phyloP scores from a whole-genome alignment of 345 rosid genomes.

The Mangifera indica region DNA sequence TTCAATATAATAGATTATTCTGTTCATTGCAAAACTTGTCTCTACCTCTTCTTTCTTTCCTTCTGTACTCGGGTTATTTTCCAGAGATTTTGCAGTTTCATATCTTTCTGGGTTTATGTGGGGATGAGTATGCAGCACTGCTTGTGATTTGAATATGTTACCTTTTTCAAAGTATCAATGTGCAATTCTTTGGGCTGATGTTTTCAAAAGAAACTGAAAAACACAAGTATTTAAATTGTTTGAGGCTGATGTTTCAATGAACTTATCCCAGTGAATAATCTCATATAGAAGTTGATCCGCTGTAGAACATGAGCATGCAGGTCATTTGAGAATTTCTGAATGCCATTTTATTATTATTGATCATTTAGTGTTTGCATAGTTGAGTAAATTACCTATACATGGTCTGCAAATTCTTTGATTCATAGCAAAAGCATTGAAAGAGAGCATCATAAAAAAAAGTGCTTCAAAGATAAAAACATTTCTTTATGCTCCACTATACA shows the following conservation, averaged over 20 bases:
- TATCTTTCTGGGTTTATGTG: background rate
- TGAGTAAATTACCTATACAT: background rate
- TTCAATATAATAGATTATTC: conserved; percentile 15
- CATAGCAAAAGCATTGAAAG: background rate
- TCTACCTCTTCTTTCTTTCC: background rate
- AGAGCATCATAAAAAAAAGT: background rate
- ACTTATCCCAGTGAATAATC: no score
- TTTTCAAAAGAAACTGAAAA: background rate
- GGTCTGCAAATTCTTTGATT: background rate
- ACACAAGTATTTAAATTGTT: no score
- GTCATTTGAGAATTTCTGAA: no score
- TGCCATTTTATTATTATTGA: no score
- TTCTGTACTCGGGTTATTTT: background rate
- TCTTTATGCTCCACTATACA: background rate
- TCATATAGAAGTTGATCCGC: no score
- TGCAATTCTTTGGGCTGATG: background rate
- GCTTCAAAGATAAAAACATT: background rate
- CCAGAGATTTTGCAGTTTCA: background rate
- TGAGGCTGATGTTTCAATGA: no score
- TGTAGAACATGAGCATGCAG: no score
- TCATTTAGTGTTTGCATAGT: background rate
- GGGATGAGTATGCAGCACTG: background rate
- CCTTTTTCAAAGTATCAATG: background rate
- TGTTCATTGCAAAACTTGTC: background rate
- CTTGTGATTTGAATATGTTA: conserved; percentile 3